Percentiles rank a stretch among this genome's conserved stretches.
Conservation (phyloP, 176 grass and related monocot species). For the Tillandsia leiboldiana region DNA sequence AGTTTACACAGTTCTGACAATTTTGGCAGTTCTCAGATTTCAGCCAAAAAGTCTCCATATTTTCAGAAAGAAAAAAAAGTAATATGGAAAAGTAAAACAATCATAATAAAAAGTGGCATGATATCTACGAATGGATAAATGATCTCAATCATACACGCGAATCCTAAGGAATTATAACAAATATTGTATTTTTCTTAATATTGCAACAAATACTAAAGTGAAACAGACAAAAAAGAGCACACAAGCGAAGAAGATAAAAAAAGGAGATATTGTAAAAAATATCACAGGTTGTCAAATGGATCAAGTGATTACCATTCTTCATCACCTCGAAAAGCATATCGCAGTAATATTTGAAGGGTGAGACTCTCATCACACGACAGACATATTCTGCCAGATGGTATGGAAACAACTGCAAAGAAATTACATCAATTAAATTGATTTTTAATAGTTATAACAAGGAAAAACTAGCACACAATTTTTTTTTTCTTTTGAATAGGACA, state of each 20-base stretch:
- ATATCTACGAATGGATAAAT: not conserved
- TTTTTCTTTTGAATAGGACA: not conserved
- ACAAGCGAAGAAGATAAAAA: conserved; percentile 4
- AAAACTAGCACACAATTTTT: not conserved
- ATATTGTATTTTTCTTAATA: not conserved
- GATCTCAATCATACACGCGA: not conserved
- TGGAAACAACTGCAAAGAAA: conserved; percentile 71
- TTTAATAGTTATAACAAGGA: conserved; percentile 19
- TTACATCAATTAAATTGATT: not conserved
- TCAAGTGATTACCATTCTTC: conserved; percentile 71
- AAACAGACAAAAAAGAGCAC: not conserved
- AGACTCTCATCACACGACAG: conserved; percentile 74
- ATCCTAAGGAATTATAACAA: not conserved
- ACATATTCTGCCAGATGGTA: conserved; percentile 97
- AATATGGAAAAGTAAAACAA: conserved; percentile 15
- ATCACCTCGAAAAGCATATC: conserved; percentile 95
- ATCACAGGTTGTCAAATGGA: conserved; percentile 1
- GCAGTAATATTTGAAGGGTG: conserved; percentile 94
- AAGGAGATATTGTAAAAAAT: conserved; percentile 6
- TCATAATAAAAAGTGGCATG: not conserved
- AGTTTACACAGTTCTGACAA: too few relatives aligned
- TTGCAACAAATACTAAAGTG: not conserved
- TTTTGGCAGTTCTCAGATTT: too few relatives aligned
- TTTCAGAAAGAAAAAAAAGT: conserved; percentile 6
- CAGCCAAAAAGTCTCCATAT: too few relatives aligned